Evolutionary conservation across 2,329 filamentous ascomycete genomes (phyloP).

Genomic region (Zymoseptoria pseudotritici): DNA sequence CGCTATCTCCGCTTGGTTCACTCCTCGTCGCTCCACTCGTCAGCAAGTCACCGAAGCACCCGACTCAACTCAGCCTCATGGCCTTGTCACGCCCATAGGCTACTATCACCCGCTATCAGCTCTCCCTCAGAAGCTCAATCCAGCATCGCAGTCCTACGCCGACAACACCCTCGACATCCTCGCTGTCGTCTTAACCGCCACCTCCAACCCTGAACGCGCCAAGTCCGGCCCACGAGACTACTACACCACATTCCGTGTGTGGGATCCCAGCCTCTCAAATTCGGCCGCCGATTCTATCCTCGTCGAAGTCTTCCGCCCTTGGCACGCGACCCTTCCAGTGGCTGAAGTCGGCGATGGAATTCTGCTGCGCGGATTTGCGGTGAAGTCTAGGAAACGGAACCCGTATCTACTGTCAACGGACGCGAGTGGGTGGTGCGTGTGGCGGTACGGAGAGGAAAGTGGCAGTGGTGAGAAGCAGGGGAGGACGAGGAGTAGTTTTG

Average conservation of each 20-base stretch:
- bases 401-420: constrained; percentile 35
- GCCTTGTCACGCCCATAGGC: constrained; percentile 19
- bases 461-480: constrained; percentile 20
- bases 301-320: constrained; percentile 40
- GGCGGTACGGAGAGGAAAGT: constrained; percentile 27
- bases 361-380: constrained; percentile 36
- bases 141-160: constrained; percentile 28
- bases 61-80: constrained; percentile 5
- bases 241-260: constrained; percentile 36
- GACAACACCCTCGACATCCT: constrained; percentile 36
- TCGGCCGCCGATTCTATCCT: constrained; percentile 8
- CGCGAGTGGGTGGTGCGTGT: constrained; percentile 43
- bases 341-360: constrained; percentile 38
- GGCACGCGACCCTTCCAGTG: constrained; percentile 34
- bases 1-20: constrained; percentile 32
- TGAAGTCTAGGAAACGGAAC: constrained; percentile 34
- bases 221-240: constrained; percentile 38
- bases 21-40: constrained; percentile 21
- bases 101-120: constrained; percentile 41
- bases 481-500: constrained; percentile 14
- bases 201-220: constrained; percentile 31
- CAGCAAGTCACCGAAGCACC: constrained; percentile 2
- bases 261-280: constrained; percentile 29
- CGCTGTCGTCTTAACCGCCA: constrained; percentile 34
- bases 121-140: constrained; percentile 34